Percentiles rank a stretch among this genome's conserved stretches.
Evolutionary conservation across 129 eudicot species (phyloP).

Genomic region (Saussurea involucrata): DNA sequence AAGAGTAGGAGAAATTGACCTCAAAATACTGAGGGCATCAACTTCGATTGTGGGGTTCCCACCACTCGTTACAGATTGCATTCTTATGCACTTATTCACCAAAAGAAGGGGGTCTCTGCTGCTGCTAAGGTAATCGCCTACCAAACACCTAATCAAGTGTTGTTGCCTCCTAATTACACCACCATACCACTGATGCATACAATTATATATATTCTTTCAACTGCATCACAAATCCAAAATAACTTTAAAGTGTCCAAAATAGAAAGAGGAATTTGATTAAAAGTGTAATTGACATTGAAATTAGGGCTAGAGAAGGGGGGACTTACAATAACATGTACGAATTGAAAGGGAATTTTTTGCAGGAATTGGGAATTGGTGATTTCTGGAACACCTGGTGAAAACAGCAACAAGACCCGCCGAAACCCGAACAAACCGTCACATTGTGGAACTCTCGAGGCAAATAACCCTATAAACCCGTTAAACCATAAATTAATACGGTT

Average conservation of each 20-base stretch:
- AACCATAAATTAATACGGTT: neutral
- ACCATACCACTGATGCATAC: slow-evolving; percentile 42
- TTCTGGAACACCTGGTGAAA: neutral
- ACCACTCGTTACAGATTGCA: slow-evolving; percentile 47
- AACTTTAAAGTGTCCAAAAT: neutral
- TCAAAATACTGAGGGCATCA: slow-evolving; percentile 59
- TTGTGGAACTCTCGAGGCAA: neutral
- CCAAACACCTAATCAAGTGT: slow-evolving; percentile 55
- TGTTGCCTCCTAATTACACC: slow-evolving; percentile 63
- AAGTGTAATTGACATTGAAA: neutral
- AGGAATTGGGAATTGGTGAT: neutral
- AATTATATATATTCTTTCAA: slow-evolving; percentile 10
- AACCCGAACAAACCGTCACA: neutral
- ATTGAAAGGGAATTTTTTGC: neutral
- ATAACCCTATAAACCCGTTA: neutral
- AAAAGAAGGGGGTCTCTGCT: slow-evolving; percentile 10
- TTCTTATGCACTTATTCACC: slow-evolving; percentile 23
- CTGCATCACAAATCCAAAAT: slow-evolving; percentile 8
- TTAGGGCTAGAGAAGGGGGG: neutral
- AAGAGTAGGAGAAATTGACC: slow-evolving; percentile 71
- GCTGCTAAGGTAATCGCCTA: slow-evolving; percentile 3
- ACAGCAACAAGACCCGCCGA: neutral
- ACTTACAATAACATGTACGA: neutral
- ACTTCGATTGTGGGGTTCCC: slow-evolving; percentile 46
- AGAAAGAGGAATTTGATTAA: neutral